Percentiles rank a stretch among this genome's conserved stretches.
These are phyloP conservation scores for Massariosphaeria phaeospora DNA, from an alignment of 495 filamentous ascomycete genomes.

Conservation along the genomic window DNA sequence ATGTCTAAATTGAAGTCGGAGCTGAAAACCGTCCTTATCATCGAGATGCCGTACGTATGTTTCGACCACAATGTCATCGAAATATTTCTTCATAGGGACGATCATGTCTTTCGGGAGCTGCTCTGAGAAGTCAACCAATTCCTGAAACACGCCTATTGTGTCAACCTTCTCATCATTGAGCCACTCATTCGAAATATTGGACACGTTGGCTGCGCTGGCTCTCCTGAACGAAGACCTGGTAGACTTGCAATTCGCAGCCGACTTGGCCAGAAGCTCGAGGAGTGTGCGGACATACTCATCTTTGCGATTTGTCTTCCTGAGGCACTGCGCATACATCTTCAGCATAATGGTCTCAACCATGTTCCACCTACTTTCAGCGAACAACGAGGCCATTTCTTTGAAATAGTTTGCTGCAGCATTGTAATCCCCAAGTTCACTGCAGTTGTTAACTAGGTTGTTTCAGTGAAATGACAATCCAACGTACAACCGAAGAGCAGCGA, in stretches of 20 bases:
- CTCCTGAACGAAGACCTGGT: slow-evolving; percentile 2
- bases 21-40: slow-evolving; percentile 70
- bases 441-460: no score
- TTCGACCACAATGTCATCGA: slow-evolving; percentile 63
- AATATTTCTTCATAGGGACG: slow-evolving; percentile 67
- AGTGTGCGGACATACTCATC: slow-evolving; percentile 77
- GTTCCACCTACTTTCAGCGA: slow-evolving; percentile 74
- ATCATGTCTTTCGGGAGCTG: slow-evolving; percentile 59
- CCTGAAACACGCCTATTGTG: slow-evolving; percentile 57
- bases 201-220: slow-evolving; percentile 3
- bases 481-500: slow-evolving; percentile 76
- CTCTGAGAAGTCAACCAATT: slow-evolving; percentile 59
- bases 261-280: slow-evolving; percentile 68
- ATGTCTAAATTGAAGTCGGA: slow-evolving; percentile 65
- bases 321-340: slow-evolving; percentile 76
- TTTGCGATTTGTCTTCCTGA: slow-evolving; percentile 66
- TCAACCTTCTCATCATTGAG: slow-evolving; percentile 53
- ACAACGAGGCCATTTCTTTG: slow-evolving; percentile 73
- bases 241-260: slow-evolving; percentile 51
- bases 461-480: no score
- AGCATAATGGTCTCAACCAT: slow-evolving; percentile 76
- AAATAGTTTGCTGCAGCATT: slow-evolving; percentile 72
- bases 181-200: slow-evolving; percentile 35
- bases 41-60: slow-evolving; percentile 64
- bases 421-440: slow-evolving; percentile 62